Evolutionary conservation across 148 eudicot species (phyloP).

Genomic region (Rhododendron kiyosumense): DNA sequence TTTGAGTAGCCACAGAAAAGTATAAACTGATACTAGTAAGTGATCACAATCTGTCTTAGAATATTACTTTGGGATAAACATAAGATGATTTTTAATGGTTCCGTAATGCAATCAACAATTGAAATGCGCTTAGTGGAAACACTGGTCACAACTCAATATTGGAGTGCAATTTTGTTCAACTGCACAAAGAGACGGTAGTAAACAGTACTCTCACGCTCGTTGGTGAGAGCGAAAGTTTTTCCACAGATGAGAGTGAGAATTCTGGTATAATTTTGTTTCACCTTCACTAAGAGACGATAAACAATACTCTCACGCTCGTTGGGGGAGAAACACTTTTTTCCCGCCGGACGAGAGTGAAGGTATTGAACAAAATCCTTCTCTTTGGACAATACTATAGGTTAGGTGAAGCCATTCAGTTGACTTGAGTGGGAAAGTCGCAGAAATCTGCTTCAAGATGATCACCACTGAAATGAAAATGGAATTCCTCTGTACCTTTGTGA

Average conservation of each 20-base stretch:
- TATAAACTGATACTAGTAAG: background rate
- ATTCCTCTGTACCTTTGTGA: background rate
- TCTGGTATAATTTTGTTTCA: background rate
- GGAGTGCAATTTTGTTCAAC: background rate
- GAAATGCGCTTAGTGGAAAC: background rate
- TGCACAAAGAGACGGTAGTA: too few species aligned
- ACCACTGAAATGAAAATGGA: background rate
- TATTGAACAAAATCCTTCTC: background rate
- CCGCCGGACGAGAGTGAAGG: background rate
- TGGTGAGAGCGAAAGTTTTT: too few species aligned
- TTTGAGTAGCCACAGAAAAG: background rate
- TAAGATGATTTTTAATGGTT: background rate
- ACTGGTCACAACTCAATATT: background rate
- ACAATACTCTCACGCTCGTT: background rate
- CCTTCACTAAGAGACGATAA: background rate
- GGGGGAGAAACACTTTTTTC: background rate
- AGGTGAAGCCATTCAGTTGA: background rate
- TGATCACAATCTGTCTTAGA: background rate
- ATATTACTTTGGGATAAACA: background rate
- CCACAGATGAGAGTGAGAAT: too few species aligned
- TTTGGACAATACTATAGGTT: background rate
- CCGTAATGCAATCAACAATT: background rate
- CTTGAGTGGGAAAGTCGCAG: background rate
- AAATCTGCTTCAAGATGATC: background rate
- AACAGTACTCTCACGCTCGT: too few species aligned